These are phyloP conservation scores for Aspergillus amoenus DNA, from an alignment of 2,329 filamentous ascomycete genomes.

Conservation along the genomic window DNA sequence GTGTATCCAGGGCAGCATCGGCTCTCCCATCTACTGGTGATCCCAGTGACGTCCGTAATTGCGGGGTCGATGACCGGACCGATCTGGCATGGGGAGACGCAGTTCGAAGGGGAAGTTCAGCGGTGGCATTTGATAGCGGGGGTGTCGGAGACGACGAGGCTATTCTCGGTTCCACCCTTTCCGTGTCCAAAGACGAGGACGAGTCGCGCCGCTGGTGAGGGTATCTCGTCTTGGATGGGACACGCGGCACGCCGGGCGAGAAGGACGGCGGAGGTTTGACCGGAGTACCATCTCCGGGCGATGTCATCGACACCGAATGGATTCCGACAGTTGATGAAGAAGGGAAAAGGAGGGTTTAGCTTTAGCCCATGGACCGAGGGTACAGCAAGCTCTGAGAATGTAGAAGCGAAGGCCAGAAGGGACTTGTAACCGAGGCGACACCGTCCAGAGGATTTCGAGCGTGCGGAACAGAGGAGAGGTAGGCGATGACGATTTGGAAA, in stretches of 20 bases:
- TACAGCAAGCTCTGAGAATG: neutral
- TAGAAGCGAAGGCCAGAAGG: neutral
- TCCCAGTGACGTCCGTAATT: conserved; percentile 46
- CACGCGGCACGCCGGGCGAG: conserved; percentile 63
- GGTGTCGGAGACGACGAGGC: conserved; percentile 59
- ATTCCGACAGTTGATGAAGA: conserved; percentile 22
- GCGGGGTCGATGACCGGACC: conserved; percentile 55
- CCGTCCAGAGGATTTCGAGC: neutral
- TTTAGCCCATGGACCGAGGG: conserved; percentile 28
- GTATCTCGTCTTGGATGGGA: conserved; percentile 60
- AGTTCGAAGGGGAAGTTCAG: conserved; percentile 67
- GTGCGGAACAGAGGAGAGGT: neutral
- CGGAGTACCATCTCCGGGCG: conserved; percentile 63
- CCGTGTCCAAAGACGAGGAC: conserved; percentile 42
- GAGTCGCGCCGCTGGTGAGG: conserved; percentile 52
- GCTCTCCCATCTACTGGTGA: conserved; percentile 54
- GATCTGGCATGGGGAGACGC: conserved; percentile 65
- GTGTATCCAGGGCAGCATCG: conserved; percentile 55
- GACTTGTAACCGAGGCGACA: neutral
- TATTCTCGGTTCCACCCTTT: conserved; percentile 53
- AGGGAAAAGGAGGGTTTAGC: conserved; percentile 22
- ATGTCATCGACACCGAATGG: conserved; percentile 62
- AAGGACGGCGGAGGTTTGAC: conserved; percentile 69
- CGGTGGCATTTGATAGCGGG: conserved; percentile 58
- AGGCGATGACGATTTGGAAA: conserved; percentile 10